Evolutionary conservation across 2,329 filamentous ascomycete genomes (phyloP).

Genomic region (Pezicula rhizophila): DNA sequence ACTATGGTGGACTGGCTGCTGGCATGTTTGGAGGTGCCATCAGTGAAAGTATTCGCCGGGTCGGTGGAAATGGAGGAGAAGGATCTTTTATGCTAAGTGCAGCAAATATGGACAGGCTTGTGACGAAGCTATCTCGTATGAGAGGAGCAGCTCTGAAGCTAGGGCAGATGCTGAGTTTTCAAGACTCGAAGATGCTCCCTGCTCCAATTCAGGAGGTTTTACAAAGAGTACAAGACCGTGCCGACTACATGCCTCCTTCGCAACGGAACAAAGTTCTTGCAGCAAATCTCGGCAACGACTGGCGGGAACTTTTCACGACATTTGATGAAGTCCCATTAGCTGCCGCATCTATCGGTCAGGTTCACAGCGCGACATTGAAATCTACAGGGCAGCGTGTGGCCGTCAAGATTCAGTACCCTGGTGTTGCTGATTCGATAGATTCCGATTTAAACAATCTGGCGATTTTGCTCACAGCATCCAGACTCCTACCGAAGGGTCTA

Average conservation of each 20-base stretch:
- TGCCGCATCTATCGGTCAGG: slow-evolving; percentile 93
- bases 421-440: slow-evolving; percentile 91
- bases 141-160: slow-evolving; percentile 93
- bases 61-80: slow-evolving; percentile 59
- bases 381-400: slow-evolving; percentile 73
- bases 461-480: slow-evolving; percentile 82
- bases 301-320: slow-evolving; percentile 74
- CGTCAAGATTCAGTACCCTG: slow-evolving; percentile 96
- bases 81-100: slow-evolving; percentile 85
- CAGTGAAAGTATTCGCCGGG: slow-evolving; percentile 75
- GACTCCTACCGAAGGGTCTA: slow-evolving; percentile 81
- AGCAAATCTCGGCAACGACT: slow-evolving; percentile 73
- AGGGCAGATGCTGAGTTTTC: slow-evolving; percentile 97
- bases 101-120: slow-evolving; percentile 86
- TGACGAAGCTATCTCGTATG: slow-evolving; percentile 91
- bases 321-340: slow-evolving; percentile 93
- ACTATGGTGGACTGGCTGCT: slow-evolving; percentile 87
- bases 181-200: slow-evolving; percentile 93
- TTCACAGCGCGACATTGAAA: slow-evolving; percentile 77
- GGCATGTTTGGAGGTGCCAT: slow-evolving; percentile 94
- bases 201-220: slow-evolving; percentile 81
- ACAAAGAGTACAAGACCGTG: slow-evolving; percentile 89
- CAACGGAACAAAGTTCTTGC: slow-evolving; percentile 81
- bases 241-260: slow-evolving; percentile 95
- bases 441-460: slow-evolving; percentile 93